These are phyloP conservation scores for Nissolia schottii DNA, from an alignment of 306 rosid genomes.

Conservation along the genomic window DNA sequence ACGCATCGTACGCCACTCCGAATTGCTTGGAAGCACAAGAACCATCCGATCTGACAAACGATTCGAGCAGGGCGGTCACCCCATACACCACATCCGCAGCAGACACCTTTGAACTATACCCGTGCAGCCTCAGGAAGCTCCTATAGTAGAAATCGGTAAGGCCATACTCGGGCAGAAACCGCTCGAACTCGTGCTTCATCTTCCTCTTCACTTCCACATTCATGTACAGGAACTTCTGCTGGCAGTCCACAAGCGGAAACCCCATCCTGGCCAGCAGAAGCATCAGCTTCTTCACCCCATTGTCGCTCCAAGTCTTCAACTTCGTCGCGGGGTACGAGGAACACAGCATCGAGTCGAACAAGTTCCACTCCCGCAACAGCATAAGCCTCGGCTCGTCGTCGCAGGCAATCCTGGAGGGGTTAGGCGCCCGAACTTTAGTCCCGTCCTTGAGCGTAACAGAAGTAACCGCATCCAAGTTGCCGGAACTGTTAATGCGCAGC, in stretches of 20 bases:
- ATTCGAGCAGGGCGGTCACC: slow-evolving; percentile 89
- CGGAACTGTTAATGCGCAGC: slow-evolving; percentile 76
- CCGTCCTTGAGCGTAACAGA: slow-evolving; percentile 81
- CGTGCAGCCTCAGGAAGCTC: slow-evolving; percentile 69
- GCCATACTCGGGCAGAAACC: slow-evolving; percentile 79
- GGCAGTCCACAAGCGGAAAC: slow-evolving; percentile 87
- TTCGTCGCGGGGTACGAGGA: slow-evolving; percentile 83
- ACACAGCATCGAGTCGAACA: slow-evolving; percentile 89
- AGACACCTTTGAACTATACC: slow-evolving; percentile 80
- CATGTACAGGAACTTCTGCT: slow-evolving; percentile 92
- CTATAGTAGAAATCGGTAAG: slow-evolving; percentile 85
- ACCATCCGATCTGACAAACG: slow-evolving; percentile 69
- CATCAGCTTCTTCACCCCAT: slow-evolving; percentile 84
- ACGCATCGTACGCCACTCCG: slow-evolving; percentile 79
- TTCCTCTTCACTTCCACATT: slow-evolving; percentile 77
- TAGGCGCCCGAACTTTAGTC: slow-evolving; percentile 74
- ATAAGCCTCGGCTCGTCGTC: slow-evolving; percentile 94
- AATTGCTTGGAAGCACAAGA: slow-evolving; percentile 82
- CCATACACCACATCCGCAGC: slow-evolving; percentile 99
- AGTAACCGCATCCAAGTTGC: slow-evolving; percentile 73
- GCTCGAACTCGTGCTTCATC: slow-evolving; percentile 79
- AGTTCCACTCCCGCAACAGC: slow-evolving; percentile 89
- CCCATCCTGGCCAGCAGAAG: slow-evolving; percentile 94
- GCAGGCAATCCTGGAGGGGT: slow-evolving; percentile 57
- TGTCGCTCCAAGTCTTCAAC: slow-evolving; percentile 95